Percentiles rank a stretch among this genome's conserved stretches.
Evolutionary conservation across 352 stramenopile genomes (phyloP).

Genomic region (Phytophthora ohioensis): DNA sequence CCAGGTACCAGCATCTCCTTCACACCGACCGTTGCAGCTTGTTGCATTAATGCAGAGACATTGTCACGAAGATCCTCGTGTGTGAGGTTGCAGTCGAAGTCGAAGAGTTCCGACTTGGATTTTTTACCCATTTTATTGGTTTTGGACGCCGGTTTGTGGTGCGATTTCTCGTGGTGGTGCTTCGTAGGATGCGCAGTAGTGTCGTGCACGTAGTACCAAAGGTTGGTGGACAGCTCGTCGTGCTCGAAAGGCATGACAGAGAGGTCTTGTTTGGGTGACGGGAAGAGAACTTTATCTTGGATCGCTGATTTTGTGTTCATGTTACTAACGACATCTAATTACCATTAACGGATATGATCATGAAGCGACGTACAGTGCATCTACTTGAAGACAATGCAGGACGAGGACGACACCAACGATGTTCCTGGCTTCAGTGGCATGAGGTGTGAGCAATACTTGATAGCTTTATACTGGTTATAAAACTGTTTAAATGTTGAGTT

Average conservation of each 20-base stretch:
- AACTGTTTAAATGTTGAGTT: not conserved
- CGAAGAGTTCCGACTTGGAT: constrained; percentile 53
- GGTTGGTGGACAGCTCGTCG: constrained; percentile 39
- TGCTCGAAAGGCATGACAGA: constrained; percentile 12
- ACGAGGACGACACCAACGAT: constrained; percentile 25
- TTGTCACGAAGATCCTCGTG: constrained; percentile 67
- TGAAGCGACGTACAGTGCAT: constrained; percentile 13
- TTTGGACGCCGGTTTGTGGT: constrained; percentile 12
- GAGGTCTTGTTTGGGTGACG: not conserved
- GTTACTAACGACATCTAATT: not conserved
- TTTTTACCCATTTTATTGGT: constrained; percentile 17
- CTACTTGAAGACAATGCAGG: constrained; percentile 15
- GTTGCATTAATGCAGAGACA: constrained; percentile 48
- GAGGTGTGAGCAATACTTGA: constrained; percentile 27
- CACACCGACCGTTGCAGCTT: constrained; percentile 52
- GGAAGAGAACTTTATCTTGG: not conserved
- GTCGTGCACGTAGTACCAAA: constrained; percentile 42
- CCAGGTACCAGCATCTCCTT: constrained; percentile 82
- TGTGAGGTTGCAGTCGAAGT: constrained; percentile 88
- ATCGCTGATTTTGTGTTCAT: not conserved
- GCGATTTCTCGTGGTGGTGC: constrained; percentile 25
- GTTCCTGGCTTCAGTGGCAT: constrained; percentile 47
- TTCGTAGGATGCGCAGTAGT: constrained; percentile 3
- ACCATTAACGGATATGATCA: constrained; percentile 9
- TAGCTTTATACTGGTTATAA: not conserved